These are phyloP conservation scores for Helicostylum pulchrum DNA, from an alignment of 192 early-diverging fungal genomes.

Conservation along the genomic window DNA sequence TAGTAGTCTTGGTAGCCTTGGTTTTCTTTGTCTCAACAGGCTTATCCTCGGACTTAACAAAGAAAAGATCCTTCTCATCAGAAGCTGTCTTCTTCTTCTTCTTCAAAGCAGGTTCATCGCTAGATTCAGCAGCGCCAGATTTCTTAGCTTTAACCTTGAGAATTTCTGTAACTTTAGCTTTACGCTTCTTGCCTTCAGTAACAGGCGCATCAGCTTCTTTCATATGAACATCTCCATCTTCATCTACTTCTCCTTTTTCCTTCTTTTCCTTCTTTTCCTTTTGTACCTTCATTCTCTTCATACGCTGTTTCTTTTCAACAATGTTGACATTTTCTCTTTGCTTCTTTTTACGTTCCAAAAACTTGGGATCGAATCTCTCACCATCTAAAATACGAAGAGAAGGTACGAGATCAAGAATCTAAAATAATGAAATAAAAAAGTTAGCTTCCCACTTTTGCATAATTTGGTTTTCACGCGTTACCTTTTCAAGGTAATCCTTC, in stretches of 20 bases:
- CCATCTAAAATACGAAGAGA: slow-evolving; percentile 70
- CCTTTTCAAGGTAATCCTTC: slow-evolving; percentile 54
- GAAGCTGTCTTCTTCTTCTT: slow-evolving; percentile 25
- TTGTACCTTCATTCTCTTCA: slow-evolving; percentile 41
- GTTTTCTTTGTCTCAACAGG: slow-evolving; percentile 33
- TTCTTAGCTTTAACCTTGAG: neutral
- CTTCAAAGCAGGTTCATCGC: slow-evolving; percentile 24
- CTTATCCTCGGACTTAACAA: slow-evolving; percentile 26
- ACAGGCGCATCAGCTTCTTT: neutral
- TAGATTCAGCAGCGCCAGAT: slow-evolving; percentile 4
- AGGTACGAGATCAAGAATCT: slow-evolving; percentile 56
- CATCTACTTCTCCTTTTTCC: slow-evolving; percentile 35
- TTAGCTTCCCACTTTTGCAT: neutral
- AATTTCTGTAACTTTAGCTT: slow-evolving; percentile 15
- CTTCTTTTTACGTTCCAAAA: slow-evolving; percentile 65
- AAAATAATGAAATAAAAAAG: neutral
- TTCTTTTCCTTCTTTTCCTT: slow-evolving; percentile 44
- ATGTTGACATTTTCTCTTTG: slow-evolving; percentile 41
- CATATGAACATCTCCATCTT: slow-evolving; percentile 22
- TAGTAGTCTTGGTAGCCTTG: slow-evolving; percentile 9
- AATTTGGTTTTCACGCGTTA: slow-evolving; percentile 18
- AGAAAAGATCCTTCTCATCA: slow-evolving; percentile 34
- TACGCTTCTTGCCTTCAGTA: slow-evolving; percentile 18
- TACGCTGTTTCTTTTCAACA: slow-evolving; percentile 41
- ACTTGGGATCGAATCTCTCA: slow-evolving; percentile 71